Base-by-base conservation (phyloP, 2,329 filamentous ascomycete species). In the Colletotrichum costaricense region DNA sequence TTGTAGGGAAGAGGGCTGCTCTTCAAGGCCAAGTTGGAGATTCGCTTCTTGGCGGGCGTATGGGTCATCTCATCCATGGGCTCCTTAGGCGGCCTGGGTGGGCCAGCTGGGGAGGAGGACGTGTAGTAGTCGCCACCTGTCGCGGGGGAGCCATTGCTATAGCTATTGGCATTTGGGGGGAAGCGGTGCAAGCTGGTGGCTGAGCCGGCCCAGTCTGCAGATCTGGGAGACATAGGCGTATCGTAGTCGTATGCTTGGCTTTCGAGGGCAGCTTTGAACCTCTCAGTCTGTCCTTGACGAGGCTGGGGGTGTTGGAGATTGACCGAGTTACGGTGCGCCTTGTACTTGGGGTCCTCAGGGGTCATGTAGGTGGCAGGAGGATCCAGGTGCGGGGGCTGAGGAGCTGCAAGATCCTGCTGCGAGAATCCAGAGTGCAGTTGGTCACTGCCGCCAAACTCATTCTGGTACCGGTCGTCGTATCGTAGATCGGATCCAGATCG, bases 271-370 rank as follows among this genome's bases (percentile, higher is more conserved):
- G 90, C 93, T 77, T 93, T 91, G 82, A 94, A 94, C 30, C 92
- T 91, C 79, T 93, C 90, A 0, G 92, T 94, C 69, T 93, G 91
- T 0, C 93, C 93, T 22, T 90, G 91, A 33, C 93, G 87, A 9
- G 94, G 94, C 80, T 95, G 93, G 6, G 94, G 94, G 81, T 96
- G 94, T 79, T 95, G 91, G 52, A 96, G 85, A 78, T 95, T 94
- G 69, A 95, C 81, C 30, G 93, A 95, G 83, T 95, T 94, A 77
- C 94, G 92, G 80, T 95, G 93, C 69, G 93, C 93, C 81, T 93
- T 92, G 82, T 95, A 95, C 81, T 95, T 95, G 59, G 93, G 93
- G 76, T 95, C 93, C 78, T 90, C 92, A 35, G 86, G 85, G 5
- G 87, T 88, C 78, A 89, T 87, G 71, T 89, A 89, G 2, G 88